Base-by-base conservation (phyloP, 1,284 basidiomycete genomes). In the Takashimella koratensis region DNA sequence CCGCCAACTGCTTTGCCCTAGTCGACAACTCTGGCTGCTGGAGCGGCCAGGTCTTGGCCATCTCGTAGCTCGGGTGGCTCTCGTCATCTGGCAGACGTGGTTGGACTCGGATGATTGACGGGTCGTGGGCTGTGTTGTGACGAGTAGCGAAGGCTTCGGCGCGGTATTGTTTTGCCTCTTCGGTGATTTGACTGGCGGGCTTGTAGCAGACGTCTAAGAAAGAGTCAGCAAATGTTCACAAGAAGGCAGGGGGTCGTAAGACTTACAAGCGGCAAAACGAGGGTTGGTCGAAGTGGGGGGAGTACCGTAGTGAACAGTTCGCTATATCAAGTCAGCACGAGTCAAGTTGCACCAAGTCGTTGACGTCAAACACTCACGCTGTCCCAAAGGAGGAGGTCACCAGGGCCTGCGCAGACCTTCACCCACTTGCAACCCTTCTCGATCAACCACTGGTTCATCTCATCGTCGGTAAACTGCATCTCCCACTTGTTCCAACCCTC, bases 181-280 rank as follows among this genome's bases (percentile, higher is more conserved):
- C 54, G 3, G 44, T 44, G 13, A 67, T 66, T 39, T 62, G 64
- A 22, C 50, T 50, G 3, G 65, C 64, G 11, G 70, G 70, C 52
- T 70, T 72, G 65, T 67, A 72, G 56, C 70, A 72, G 22, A 72
- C 68, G 40, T 72, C n/a, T n/a, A n/a, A n/a, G n/a, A n/a, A n/a
- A n/a, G n/a, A n/a, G n/a, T n/a, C n/a, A n/a, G n/a, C n/a, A n/a
- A n/a, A n/a, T n/a, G n/a, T n/a, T n/a, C n/a, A n/a, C n/a, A n/a
- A n/a, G n/a, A n/a, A n/a, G n/a, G n/a, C n/a, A n/a, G n/a, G n/a
- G n/a, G n/a, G n/a, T n/a, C n/a, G n/a, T n/a, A n/a, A n/a, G n/a
- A n/a, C n/a, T n/a, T n/a, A n/a, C n/a, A 72, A 25, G 65, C 70
- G 2, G 68, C 68, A 24, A 72, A 45, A 25, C 70, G 58, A 22